Percentiles rank a stretch among this genome's conserved stretches.
Conservation (phyloP, 2,329 filamentous ascomycete genomes). For the Xylariaceae sp. region DNA sequence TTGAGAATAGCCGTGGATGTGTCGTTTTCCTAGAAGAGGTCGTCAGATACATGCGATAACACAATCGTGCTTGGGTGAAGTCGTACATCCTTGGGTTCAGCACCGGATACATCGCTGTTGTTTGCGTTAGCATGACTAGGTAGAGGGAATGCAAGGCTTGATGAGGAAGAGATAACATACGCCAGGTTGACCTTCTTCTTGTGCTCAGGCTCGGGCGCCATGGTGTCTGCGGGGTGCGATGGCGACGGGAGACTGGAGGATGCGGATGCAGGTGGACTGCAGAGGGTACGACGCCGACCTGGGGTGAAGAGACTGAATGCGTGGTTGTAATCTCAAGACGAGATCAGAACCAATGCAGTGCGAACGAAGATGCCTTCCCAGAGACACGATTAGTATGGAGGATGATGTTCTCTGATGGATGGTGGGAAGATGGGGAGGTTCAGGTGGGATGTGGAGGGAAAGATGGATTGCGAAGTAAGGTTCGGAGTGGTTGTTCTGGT, state of each 20-base stretch:
- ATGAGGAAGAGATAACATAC: conserved; percentile 46
- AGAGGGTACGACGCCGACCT: background rate
- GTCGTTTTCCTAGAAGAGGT: conserved; percentile 67
- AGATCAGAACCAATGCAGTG: background rate
- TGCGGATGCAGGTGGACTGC: background rate
- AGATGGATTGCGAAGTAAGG: background rate
- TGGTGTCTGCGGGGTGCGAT: conserved; percentile 42
- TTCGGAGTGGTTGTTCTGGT: conserved; percentile 2
- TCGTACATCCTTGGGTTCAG: conserved; percentile 76
- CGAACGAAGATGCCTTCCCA: conserved; percentile 4
- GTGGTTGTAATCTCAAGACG: background rate
- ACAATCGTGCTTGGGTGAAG: conserved; percentile 20
- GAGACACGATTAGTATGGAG: background rate
- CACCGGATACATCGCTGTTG: conserved; percentile 77
- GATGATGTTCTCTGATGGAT: conserved; percentile 4
- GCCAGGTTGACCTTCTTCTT: conserved; percentile 81
- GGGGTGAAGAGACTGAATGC: background rate
- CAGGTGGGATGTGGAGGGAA: background rate
- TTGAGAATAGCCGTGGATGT: conserved; percentile 94
- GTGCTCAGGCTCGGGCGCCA: conserved; percentile 66
- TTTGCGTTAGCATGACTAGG: conserved; percentile 34
- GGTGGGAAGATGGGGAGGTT: conserved; percentile 6
- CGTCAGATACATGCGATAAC: conserved; percentile 22
- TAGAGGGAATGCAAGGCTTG: background rate
- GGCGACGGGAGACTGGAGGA: background rate